These are phyloP conservation scores for Sporothrix brasiliensis DNA, from an alignment of 2,329 filamentous ascomycete species.

Conservation along the genomic window DNA sequence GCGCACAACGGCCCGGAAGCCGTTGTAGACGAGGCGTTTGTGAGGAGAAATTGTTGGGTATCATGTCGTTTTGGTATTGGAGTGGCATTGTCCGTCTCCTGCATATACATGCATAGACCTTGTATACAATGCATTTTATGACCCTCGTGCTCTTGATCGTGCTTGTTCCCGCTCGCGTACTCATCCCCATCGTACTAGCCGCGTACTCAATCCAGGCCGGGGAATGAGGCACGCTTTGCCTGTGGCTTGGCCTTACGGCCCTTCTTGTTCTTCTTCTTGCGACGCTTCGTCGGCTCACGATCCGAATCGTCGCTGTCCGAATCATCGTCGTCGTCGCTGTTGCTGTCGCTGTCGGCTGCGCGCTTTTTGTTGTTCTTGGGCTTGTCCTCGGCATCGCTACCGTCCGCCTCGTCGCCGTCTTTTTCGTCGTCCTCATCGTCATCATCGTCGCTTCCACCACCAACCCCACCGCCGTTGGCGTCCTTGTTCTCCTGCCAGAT, in stretches of 20 bases:
- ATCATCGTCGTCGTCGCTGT: conserved; percentile 44
- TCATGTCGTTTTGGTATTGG: conserved; percentile 19
- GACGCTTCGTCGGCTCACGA: conserved; percentile 38
- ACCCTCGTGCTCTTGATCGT: not conserved
- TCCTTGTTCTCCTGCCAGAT: conserved; percentile 78
- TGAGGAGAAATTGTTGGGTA: not conserved
- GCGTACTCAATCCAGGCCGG: conserved; percentile 40
- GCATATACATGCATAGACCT: conserved; percentile 20
- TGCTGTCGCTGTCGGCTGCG: conserved; percentile 42
- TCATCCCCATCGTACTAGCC: not conserved
- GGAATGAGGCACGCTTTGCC: conserved; percentile 39
- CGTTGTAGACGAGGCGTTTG: not conserved
- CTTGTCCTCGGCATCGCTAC: conserved; percentile 53
- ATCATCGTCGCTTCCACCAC: not conserved
- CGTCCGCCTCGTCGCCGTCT: conserved; percentile 45
- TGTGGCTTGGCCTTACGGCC: conserved; percentile 35
- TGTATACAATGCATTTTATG: conserved; percentile 14
- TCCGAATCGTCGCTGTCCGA: conserved; percentile 40
- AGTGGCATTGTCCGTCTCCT: not conserved
- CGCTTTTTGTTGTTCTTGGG: conserved; percentile 48
- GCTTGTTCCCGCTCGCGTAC: not conserved
- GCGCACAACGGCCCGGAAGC: conserved; percentile 28
- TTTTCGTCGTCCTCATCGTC: conserved; percentile 42
- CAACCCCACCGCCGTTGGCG: conserved; percentile 6
- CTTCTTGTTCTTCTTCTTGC: conserved; percentile 44